A percentile compares a stretch with the other conserved stretches of the same genome.
These are phyloP conservation scores for Candida nanaspora DNA, from an alignment of 805 yeast species.

Conservation along the genomic window DNA sequence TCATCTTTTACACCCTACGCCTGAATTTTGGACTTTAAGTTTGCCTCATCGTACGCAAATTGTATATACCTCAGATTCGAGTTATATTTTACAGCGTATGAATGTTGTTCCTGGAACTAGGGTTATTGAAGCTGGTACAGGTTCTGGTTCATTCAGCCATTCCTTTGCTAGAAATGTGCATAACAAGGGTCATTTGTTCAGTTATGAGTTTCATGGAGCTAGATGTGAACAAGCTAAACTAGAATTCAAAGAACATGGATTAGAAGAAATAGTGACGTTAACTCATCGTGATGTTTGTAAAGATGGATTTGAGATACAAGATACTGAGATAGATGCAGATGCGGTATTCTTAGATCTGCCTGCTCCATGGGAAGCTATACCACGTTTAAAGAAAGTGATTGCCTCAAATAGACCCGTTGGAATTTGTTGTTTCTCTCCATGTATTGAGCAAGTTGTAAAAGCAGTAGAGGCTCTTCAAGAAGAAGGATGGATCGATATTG, in stretches of 20 bases:
- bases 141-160: constrained; percentile 93
- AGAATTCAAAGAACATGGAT: constrained; percentile 72
- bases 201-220: constrained; percentile 88
- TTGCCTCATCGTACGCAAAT: constrained; percentile 97
- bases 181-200: constrained; percentile 54
- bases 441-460: constrained; percentile 92
- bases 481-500: constrained; percentile 78
- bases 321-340: constrained; percentile 46
- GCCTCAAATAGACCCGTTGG: constrained; percentile 47
- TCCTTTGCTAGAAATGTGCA: constrained; percentile 79
- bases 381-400: constrained; percentile 56
- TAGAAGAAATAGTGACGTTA: constrained; percentile 45
- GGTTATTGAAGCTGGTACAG: constrained; percentile 97
- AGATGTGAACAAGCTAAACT: constrained; percentile 69
- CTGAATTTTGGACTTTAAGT: constrained; percentile 95
- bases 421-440: constrained; percentile 94
- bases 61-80: constrained; percentile 92
- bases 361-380: constrained; percentile 94
- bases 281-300: constrained; percentile 92
- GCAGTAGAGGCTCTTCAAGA: constrained; percentile 69
- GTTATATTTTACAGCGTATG: constrained; percentile 81
- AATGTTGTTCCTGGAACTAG: constrained; percentile 64
- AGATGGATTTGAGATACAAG: constrained; percentile 63
- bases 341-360: constrained; percentile 88
- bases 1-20: constrained; percentile 83